These are phyloP conservation scores for Hirsutella minnesotensis DNA, from an alignment of 2,329 filamentous ascomycete genomes.

Conservation along the genomic window DNA sequence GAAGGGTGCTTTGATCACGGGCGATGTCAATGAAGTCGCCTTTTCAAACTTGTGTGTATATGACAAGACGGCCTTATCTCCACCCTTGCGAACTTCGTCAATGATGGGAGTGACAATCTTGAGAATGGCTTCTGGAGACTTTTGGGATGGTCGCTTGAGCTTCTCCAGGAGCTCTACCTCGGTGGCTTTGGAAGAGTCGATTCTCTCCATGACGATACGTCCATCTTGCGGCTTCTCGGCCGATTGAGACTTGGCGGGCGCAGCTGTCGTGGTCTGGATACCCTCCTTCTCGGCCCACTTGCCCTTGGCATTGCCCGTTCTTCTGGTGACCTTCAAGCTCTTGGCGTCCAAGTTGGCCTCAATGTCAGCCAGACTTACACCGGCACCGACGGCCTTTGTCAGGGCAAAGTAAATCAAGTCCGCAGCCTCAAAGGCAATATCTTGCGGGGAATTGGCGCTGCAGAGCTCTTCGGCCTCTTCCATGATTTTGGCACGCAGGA, in stretches of 20 bases:
- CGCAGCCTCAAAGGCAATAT: slow-evolving; percentile 88
- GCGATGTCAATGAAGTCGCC: slow-evolving; percentile 78
- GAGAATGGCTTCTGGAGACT: slow-evolving; percentile 88
- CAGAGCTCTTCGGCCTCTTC: slow-evolving; percentile 95
- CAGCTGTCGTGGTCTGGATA: slow-evolving; percentile 34
- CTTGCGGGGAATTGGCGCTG: slow-evolving; percentile 67
- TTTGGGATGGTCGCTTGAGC: slow-evolving; percentile 82
- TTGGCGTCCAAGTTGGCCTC: slow-evolving; percentile 90
- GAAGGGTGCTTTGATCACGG: slow-evolving; percentile 84
- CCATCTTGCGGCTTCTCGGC: slow-evolving; percentile 25
- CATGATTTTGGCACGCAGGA: slow-evolving; percentile 92
- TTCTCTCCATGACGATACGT: slow-evolving; percentile 73
- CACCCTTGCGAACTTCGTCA: slow-evolving; percentile 68
- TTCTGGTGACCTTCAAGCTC: slow-evolving; percentile 86
- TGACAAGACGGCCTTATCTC: slow-evolving; percentile 77
- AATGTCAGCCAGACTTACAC: slow-evolving; percentile 77
- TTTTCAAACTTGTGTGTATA: slow-evolving; percentile 99
- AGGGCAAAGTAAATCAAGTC: slow-evolving; percentile 94
- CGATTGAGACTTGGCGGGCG: slow-evolving; percentile 21
- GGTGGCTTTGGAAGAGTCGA: slow-evolving; percentile 55
- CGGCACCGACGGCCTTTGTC: slow-evolving; percentile 75
- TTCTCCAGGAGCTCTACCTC: slow-evolving; percentile 57
- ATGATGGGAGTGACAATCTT: slow-evolving; percentile 87
- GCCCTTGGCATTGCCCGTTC: slow-evolving; percentile 87
- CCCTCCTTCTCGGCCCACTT: slow-evolving; percentile 81